Evolutionary conservation across 2,329 filamentous ascomycete species (phyloP).

Genomic region (Thermochaetoides dissita): DNA sequence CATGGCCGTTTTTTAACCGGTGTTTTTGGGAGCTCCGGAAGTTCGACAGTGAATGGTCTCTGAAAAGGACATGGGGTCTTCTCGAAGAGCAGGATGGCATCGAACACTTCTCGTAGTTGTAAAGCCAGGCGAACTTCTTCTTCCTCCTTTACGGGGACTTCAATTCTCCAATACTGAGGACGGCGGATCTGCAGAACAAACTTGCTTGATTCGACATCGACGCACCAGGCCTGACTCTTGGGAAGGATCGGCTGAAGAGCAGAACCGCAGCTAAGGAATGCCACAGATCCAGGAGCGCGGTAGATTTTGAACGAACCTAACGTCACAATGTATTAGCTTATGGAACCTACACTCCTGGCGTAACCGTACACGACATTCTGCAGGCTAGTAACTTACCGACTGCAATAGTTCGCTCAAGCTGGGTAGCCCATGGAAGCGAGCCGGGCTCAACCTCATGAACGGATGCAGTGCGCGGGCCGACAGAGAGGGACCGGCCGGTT

Average conservation of each 20-base stretch:
- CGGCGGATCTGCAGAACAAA: conserved; percentile 78
- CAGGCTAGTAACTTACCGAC: conserved; percentile 36
- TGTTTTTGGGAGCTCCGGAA: conserved; percentile 54
- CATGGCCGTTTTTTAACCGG: conserved; percentile 56
- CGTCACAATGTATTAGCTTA: background rate
- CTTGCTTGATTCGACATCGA: conserved; percentile 64
- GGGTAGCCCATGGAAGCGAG: conserved; percentile 57
- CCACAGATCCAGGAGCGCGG: conserved; percentile 69
- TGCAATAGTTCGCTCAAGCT: conserved; percentile 69
- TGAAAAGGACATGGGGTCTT: conserved; percentile 78
- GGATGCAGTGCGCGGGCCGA: conserved; percentile 21
- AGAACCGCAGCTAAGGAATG: conserved; percentile 74
- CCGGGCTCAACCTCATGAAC: conserved; percentile 37
- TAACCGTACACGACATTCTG: no score
- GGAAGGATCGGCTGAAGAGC: conserved; percentile 77
- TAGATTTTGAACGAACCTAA: conserved; percentile 68
- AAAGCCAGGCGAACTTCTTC: conserved; percentile 51
- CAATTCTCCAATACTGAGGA: conserved; percentile 81
- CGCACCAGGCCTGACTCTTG: conserved; percentile 86
- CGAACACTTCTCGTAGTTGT: conserved; percentile 55
- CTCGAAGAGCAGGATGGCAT: conserved; percentile 68
- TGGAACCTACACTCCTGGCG: no score
- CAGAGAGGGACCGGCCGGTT: conserved; percentile 19
- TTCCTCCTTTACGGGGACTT: conserved; percentile 53
- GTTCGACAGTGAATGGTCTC: conserved; percentile 57